Evolutionary conservation across 345 rosid genomes (phyloP), one percentile per base, ranked within the genome.

Genomic region (Populus ilicifolia): DNA sequence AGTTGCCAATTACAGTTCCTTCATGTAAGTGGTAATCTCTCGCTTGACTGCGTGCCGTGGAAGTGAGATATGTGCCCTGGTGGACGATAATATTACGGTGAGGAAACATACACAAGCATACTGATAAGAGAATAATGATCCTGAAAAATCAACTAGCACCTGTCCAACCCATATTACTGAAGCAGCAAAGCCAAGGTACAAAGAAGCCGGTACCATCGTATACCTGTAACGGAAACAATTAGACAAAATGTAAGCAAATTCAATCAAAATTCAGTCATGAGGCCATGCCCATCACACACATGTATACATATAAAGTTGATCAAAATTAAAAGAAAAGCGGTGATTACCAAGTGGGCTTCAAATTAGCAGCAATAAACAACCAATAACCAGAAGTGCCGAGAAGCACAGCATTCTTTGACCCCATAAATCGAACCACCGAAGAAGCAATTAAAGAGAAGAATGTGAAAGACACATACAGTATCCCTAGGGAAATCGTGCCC

Each of bases 121-220:
- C 46, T 16, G 64, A 74, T 2, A 77, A 74, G 20, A 66, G 35
- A 21, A 17, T 21, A 29, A 20, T 12, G 54, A 80, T 71, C 36
- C 54, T 17, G 17, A 71, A 85, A 39, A 73, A 80, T 29, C 71
- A 33, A 72, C 56, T 71, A n/a, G 63, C 79, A 95, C 99, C 98
- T 95, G 86, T 78, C 98, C 99, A 78, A 94, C 96, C 98, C 99
- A 94, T 77, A 93, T 90, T 20, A 94, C 89, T 39, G 99, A 94
- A 78, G 99, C 93, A 41, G 93, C 79, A 85, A 94, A 94, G 21
- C 98, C 99, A 75, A 94, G 93, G 78, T 91, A 94, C 44, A 93
- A 50, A 69, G 97, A 91, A 77, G 93, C 92, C 9, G 97, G 97
- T 48, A 94, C 86, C 97, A 94, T 90, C 8, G 98, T 93, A 73